Evolutionary conservation across 1,284 basidiomycete genomes (phyloP), one percentile per base, ranked within the genome.

Genomic region (Trichosporon inkin): DNA sequence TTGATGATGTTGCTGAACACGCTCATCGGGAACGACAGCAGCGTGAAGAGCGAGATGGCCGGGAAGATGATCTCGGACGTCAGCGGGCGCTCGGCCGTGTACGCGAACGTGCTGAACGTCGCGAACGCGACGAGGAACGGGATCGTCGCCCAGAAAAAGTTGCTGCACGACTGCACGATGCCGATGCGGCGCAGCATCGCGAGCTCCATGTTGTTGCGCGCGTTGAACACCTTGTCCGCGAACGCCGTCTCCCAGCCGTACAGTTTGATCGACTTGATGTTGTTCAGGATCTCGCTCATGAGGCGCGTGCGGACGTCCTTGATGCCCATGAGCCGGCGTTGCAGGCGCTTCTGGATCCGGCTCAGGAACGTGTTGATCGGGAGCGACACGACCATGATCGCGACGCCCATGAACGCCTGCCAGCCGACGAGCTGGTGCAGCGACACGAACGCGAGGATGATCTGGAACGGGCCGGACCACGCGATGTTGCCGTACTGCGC

Each of bases 11-110:
- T 77, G 56, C 73, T 70, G 59, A 81, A 77, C 53, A 95, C 92
- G 1, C 86, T 88, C 36, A 97, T 81, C 1, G 20, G 94, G 92
- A 81, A 96, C 89, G 67, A 88, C 84, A 97, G 81, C 0, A 98
- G 82, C 83, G 91, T 88, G 81, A 97, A 98, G 39, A 98, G 81
- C 0, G 91, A 89, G 56, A 98, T 92, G 0, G 92, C 87, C 3
- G 94, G 94, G 83, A 98, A 98, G 68, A 97, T 92, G 63, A 93
- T 81, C 69, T 96, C 92, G 1, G 89, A 85, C 0, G 94, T 97
- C 5, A 98, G 79, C 1, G 92, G 90, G 49, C 75, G 82, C 2
- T 84, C 78, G 2, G 86, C 87, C 0, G 86, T 85, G 19, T 82
- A 72, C 0, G 90, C 88, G 40, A 91, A 93, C 0, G 87, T 84